Conservation (phyloP, 345 rosid genomes). For the Citrus trifoliata region DNA sequence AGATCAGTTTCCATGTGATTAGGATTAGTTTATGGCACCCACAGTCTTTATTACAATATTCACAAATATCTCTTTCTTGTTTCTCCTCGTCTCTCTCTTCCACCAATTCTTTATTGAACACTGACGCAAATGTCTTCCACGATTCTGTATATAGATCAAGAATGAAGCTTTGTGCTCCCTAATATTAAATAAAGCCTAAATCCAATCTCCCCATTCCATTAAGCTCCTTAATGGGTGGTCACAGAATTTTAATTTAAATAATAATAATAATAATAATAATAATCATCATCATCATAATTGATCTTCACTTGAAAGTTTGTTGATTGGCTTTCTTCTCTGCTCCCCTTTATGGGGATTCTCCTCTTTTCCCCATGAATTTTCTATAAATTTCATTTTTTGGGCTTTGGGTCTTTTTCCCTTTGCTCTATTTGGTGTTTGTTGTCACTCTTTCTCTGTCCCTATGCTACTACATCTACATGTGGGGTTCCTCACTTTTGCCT, state of each 20-base stretch:
- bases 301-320: constrained; percentile 8
- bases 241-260: background rate
- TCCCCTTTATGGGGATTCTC: constrained; percentile 26
- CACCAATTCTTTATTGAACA: constrained; percentile 23
- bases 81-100: background rate
- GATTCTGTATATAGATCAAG: constrained; percentile 44
- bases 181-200: constrained; percentile 10
- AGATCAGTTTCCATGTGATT: constrained; percentile 39
- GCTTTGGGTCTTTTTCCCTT: constrained; percentile 12
- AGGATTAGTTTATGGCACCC: constrained; percentile 33
- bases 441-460: background rate
- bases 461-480: constrained; percentile 15
- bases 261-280: too few relatives aligned
- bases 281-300: background rate
- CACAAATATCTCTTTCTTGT: constrained; percentile 15
- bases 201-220: background rate
- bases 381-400: constrained; percentile 19
- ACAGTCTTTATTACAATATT: constrained; percentile 25
- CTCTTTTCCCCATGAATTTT: constrained; percentile 37
- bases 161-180: constrained; percentile 27
- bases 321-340: constrained; percentile 22
- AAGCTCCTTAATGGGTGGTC: background rate
- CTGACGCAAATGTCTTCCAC: constrained; percentile 26
- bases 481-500: constrained; percentile 42
- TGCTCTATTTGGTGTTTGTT: constrained; percentile 12